phyloP scores from a whole-genome alignment of 2,329 filamentous ascomycete genomes.

The Neofusicoccum laricinum region DNA sequence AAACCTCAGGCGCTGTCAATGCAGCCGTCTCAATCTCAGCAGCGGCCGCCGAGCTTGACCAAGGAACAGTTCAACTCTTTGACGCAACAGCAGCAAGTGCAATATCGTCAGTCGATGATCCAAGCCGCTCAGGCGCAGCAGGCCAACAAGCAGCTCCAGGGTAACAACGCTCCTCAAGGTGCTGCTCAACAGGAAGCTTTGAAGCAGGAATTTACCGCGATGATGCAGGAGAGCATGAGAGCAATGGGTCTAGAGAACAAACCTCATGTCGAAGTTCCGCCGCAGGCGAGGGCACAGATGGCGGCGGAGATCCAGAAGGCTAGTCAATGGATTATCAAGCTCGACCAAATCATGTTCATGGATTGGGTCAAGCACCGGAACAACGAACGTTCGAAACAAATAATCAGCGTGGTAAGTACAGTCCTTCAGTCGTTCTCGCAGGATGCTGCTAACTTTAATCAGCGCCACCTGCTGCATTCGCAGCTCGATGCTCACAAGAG shows the following conservation, averaged over 20 bases:
- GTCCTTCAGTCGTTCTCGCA: too few species aligned
- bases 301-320: constrained; percentile 20
- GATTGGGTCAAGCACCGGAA: constrained; percentile 9
- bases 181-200: constrained; percentile 5
- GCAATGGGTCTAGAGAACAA: constrained; percentile 22
- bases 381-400: background rate
- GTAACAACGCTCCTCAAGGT: background rate
- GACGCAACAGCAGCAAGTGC: constrained; percentile 30
- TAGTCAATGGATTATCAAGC: background rate
- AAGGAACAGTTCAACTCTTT: constrained; percentile 33
- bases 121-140: constrained; percentile 19
- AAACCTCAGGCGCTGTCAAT: constrained; percentile 35
- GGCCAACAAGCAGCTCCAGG: background rate
- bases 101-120: background rate
- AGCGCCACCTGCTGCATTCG: constrained; percentile 3
- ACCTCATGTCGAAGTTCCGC: constrained; percentile 24
- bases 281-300: constrained; percentile 26
- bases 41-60: constrained; percentile 28
- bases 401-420: background rate
- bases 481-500: background rate
- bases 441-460: background rate
- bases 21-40: constrained; percentile 32
- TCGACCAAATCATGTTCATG: constrained; percentile 8
- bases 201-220: constrained; percentile 24
- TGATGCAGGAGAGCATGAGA: constrained; percentile 30